phyloP scores from a whole-genome alignment of 805 yeast genomes.

The Kodamaea lidongshanica region DNA sequence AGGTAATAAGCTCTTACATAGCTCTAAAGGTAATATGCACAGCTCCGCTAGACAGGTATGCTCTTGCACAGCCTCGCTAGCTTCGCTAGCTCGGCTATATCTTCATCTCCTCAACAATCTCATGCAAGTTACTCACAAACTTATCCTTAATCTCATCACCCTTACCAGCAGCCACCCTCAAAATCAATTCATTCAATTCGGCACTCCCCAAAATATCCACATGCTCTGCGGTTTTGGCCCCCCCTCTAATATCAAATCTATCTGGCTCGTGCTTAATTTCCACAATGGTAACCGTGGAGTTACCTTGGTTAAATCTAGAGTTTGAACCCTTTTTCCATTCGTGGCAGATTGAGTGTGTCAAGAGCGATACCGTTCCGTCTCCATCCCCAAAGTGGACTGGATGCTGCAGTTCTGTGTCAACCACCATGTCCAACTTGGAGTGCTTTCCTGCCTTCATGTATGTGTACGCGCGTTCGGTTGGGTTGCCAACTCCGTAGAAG shows the following conservation, averaged over 20 bases:
- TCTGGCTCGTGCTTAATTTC: constrained; percentile 94
- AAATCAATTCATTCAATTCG: constrained; percentile 77
- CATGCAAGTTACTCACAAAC: constrained; percentile 50
- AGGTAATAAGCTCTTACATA: too few relatives aligned
- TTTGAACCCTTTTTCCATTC: constrained; percentile 67
- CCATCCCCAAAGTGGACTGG: constrained; percentile 86
- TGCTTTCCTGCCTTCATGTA: constrained; percentile 60
- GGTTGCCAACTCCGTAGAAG: constrained; percentile 94
- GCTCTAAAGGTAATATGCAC: too few relatives aligned
- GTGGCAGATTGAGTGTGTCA: constrained; percentile 88
- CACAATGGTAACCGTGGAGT: constrained; percentile 65
- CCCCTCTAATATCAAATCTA: constrained; percentile 90
- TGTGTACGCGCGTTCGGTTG: constrained; percentile 88
- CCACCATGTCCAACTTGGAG: constrained; percentile 57
- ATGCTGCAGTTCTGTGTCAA: constrained; percentile 54
- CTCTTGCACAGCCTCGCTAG: too few relatives aligned
- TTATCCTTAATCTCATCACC: constrained; percentile 63
- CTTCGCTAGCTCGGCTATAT: too few relatives aligned
- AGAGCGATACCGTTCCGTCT: constrained; percentile 87
- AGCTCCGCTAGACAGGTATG: too few relatives aligned
- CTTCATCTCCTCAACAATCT: constrained; percentile 55
- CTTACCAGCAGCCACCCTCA: constrained; percentile 75
- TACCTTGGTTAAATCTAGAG: constrained; percentile 75
- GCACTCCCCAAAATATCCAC: constrained; percentile 95
- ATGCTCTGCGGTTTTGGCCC: constrained; percentile 96